Evolutionary conservation across 345 rosid species (phyloP).

Genomic region (Gossypium rotundifolium): DNA sequence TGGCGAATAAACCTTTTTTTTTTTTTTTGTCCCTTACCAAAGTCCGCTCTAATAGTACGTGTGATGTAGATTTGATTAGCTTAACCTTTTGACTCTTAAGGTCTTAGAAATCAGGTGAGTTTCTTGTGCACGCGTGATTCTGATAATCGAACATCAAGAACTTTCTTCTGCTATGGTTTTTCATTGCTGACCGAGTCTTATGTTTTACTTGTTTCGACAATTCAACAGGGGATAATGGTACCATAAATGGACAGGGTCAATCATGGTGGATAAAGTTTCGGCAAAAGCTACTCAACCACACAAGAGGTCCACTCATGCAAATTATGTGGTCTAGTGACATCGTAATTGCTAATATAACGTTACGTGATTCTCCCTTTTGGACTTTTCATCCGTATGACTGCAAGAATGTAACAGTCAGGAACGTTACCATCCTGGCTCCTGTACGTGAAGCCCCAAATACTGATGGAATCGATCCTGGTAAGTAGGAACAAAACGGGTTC

Average conservation of each 20-base stretch:
- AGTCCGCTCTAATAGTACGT: not conserved
- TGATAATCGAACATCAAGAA: not conserved
- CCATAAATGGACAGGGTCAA: slow-evolving; percentile 92
- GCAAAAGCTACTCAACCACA: slow-evolving; percentile 85
- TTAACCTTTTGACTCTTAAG: not conserved
- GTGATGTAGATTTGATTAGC: not conserved
- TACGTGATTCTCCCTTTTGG: slow-evolving; percentile 96
- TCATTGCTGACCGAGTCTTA: slow-evolving; percentile 2
- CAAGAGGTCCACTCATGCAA: slow-evolving; percentile 94
- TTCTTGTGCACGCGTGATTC: not conserved
- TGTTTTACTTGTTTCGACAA: slow-evolving; percentile 2
- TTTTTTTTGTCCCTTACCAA: not conserved
- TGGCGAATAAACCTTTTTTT: not conserved
- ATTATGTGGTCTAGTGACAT: slow-evolving; percentile 96
- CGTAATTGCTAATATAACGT: slow-evolving; percentile 61
- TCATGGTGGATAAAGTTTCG: slow-evolving; percentile 94
- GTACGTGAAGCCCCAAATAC: slow-evolving; percentile 83
- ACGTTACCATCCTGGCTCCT: slow-evolving; percentile 84
- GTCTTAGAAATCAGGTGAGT: not conserved
- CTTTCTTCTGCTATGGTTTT: not conserved
- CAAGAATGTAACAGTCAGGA: slow-evolving; percentile 71
- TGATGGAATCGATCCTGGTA: slow-evolving; percentile 96
- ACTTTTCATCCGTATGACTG: slow-evolving; percentile 97
- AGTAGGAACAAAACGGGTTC: slow-evolving; percentile 2
- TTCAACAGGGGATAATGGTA: slow-evolving; percentile 81